Evolutionary conservation across 352 stramenopile genomes (phyloP).

Genomic region (Phytophthora lateralis): DNA sequence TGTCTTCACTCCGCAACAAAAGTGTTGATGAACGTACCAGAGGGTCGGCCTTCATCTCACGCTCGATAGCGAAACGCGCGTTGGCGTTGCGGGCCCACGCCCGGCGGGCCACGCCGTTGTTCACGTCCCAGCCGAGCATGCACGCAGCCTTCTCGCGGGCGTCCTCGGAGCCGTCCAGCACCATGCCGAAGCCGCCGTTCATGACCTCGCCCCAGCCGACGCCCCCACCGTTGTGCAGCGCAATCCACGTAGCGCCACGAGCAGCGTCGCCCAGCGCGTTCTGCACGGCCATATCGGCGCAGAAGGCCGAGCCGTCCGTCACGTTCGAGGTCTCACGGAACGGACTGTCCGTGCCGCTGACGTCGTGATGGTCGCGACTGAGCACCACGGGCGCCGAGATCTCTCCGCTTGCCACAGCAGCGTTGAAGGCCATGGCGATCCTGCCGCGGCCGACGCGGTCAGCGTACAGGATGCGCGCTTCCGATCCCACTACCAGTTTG

Average conservation of each 20-base stretch:
- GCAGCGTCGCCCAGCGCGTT: slow-evolving; percentile 89
- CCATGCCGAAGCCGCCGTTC: slow-evolving; percentile 89
- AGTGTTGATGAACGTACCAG: slow-evolving; percentile 38
- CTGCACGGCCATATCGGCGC: slow-evolving; percentile 90
- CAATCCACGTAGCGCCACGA: slow-evolving; percentile 86
- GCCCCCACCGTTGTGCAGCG: slow-evolving; percentile 90
- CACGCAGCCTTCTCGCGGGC: slow-evolving; percentile 62
- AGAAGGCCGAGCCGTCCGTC: slow-evolving; percentile 85
- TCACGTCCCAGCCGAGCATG: slow-evolving; percentile 91
- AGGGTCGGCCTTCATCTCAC: slow-evolving; percentile 84
- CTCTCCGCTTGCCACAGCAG: slow-evolving; percentile 71
- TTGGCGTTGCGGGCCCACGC: slow-evolving; percentile 89
- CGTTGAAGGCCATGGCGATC: slow-evolving; percentile 87
- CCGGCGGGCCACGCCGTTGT: slow-evolving; percentile 85
- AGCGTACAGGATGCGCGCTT: slow-evolving; percentile 89
- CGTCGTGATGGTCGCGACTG: slow-evolving; percentile 89
- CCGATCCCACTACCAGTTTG: slow-evolving; percentile 87
- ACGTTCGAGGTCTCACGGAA: slow-evolving; percentile 92
- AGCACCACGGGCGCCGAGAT: slow-evolving; percentile 80
- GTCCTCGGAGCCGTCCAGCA: slow-evolving; percentile 80
- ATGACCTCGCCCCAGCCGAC: slow-evolving; percentile 90
- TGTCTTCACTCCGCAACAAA: not conserved
- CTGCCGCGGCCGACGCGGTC: slow-evolving; percentile 76
- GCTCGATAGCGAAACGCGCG: slow-evolving; percentile 79
- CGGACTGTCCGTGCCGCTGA: slow-evolving; percentile 87